phyloP scores from a whole-genome alignment of 1,139 yeast species.

The Taiozyma sp. region DNA sequence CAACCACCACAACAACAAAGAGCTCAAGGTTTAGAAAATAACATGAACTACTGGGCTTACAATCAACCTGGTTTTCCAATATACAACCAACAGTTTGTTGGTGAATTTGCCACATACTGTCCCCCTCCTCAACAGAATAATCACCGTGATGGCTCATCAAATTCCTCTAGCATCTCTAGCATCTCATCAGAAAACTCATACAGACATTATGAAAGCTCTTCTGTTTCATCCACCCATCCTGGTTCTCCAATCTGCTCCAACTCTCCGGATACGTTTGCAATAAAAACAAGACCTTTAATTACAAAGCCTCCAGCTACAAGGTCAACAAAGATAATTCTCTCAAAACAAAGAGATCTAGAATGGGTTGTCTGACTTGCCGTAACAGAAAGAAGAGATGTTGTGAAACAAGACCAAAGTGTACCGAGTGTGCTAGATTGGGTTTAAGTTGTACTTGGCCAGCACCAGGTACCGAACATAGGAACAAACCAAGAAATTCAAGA shows the following conservation, averaged over 20 bases:
- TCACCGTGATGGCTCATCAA: neutral
- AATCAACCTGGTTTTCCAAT: neutral
- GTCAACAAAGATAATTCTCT: neutral
- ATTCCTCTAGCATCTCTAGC: neutral
- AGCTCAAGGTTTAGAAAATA: neutral
- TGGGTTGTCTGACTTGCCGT: slow-evolving; percentile 71
- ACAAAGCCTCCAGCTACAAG: neutral
- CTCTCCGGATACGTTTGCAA: neutral
- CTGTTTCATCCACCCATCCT: neutral
- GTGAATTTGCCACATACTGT: neutral
- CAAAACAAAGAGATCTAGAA: slow-evolving; percentile 25
- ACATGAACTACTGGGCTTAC: neutral
- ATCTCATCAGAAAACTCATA: neutral
- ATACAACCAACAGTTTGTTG: neutral
- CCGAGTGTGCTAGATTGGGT: slow-evolving; percentile 51
- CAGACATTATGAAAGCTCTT: neutral
- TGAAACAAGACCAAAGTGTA: slow-evolving; percentile 56
- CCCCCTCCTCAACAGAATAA: neutral
- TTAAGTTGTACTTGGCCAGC: slow-evolving; percentile 51
- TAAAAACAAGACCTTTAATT: neutral
- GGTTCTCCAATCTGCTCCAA: neutral
- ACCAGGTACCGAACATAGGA: slow-evolving; percentile 45
- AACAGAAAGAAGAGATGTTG: slow-evolving; percentile 71
- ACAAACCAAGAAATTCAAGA: slow-evolving; percentile 44
- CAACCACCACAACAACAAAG: neutral